A percentile compares a stretch with the other conserved stretches of the same genome.
phyloP scores from a whole-genome alignment of 2,329 filamentous ascomycete species.

The Rutstroemia sp. region DNA sequence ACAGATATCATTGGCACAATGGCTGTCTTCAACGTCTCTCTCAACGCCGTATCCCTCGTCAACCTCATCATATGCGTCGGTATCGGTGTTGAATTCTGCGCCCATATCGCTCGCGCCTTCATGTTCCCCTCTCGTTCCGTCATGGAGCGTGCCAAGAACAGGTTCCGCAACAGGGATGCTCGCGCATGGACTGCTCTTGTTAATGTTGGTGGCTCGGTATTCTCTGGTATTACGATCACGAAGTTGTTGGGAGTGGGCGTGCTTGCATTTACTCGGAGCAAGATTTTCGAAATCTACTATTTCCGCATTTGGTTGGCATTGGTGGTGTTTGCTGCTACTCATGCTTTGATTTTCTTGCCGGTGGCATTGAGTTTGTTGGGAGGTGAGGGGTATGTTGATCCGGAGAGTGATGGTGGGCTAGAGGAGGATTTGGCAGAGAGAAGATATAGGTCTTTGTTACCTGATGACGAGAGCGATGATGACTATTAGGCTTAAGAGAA shows the following conservation, averaged over 20 bases:
- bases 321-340: slow-evolving; percentile 79
- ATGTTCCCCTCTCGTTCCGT: slow-evolving; percentile 82
- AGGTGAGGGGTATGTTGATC: slow-evolving; percentile 80
- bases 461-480: slow-evolving; percentile 64
- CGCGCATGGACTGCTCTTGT: slow-evolving; percentile 89
- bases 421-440: slow-evolving; percentile 81
- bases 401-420: slow-evolving; percentile 78
- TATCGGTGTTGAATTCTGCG: slow-evolving; percentile 95
- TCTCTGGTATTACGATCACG: slow-evolving; percentile 92
- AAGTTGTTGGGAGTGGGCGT: slow-evolving; percentile 90
- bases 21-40: slow-evolving; percentile 78
- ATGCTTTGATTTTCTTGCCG: slow-evolving; percentile 86
- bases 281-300: slow-evolving; percentile 99
- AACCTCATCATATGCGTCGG: slow-evolving; percentile 97
- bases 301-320: slow-evolving; percentile 94
- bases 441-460: slow-evolving; percentile 68
- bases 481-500: slow-evolving; percentile 13
- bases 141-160: slow-evolving; percentile 71
- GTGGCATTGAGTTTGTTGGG: slow-evolving; percentile 82
- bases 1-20: slow-evolving; percentile 93
- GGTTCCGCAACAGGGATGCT: slow-evolving; percentile 75
- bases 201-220: slow-evolving; percentile 90
- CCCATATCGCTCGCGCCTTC: slow-evolving; percentile 91
- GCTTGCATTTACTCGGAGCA: slow-evolving; percentile 87
- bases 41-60: slow-evolving; percentile 92